Percentiles rank a stretch among this genome's conserved stretches.
These are phyloP conservation scores for Arthrobotrys pseudoclavata DNA, from an alignment of 2,329 filamentous ascomycete species.

Conservation along the genomic window DNA sequence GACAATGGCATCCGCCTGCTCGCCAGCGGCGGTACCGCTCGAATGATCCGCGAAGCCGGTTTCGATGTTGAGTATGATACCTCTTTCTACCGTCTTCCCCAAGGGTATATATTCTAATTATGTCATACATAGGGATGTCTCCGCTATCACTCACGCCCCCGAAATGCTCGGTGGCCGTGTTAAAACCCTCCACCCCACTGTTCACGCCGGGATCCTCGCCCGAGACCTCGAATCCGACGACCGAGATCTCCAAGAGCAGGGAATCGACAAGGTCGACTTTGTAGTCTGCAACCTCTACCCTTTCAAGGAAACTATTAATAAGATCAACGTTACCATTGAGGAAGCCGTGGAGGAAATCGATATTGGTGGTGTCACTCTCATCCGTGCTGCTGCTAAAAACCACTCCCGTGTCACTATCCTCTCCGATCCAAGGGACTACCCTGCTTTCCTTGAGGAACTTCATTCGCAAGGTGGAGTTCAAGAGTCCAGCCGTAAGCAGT, in stretches of 20 bases:
- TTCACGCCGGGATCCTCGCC: conserved; percentile 86
- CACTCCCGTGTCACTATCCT: conserved; percentile 95
- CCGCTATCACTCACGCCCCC: conserved; percentile 94
- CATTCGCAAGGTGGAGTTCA: conserved; percentile 79
- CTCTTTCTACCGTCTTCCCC: not conserved
- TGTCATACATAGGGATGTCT: conserved; percentile 80
- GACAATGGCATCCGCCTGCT: conserved; percentile 92
- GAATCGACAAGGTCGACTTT: conserved; percentile 94
- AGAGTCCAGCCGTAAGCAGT: conserved; percentile 85
- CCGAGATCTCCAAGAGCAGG: conserved; percentile 94
- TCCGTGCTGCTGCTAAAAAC: conserved; percentile 98
- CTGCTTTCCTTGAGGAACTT: conserved; percentile 91
- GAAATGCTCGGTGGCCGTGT: conserved; percentile 94
- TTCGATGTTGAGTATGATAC: conserved; percentile 88
- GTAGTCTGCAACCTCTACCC: conserved; percentile 99
- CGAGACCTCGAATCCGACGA: conserved; percentile 95
- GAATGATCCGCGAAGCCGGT: conserved; percentile 95
- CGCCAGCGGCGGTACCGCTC: conserved; percentile 93
- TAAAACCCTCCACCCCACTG: conserved; percentile 97
- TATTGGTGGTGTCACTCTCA: conserved; percentile 95
- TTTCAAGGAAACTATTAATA: conserved; percentile 97
- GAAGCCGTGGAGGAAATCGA: conserved; percentile 99
- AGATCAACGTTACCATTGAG: conserved; percentile 95
- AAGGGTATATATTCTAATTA: not conserved
- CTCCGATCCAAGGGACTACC: conserved; percentile 92